Conservation (phyloP, 495 filamentous ascomycete genomes). For the Trichoderma reesei region DNA sequence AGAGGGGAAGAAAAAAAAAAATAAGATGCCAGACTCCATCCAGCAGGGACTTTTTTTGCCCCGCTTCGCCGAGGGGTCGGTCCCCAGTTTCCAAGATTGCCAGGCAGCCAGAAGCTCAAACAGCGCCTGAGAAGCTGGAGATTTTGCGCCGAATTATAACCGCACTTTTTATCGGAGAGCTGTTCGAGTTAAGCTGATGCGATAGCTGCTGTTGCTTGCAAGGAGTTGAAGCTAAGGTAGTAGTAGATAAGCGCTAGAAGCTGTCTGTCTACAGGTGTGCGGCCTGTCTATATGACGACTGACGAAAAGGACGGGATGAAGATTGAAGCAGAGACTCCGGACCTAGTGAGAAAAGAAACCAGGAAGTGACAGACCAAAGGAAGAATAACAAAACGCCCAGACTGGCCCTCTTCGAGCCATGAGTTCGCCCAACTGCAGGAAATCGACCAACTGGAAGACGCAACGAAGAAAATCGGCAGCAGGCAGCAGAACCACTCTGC, state of each 20-base stretch:
- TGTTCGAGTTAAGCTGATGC: background rate
- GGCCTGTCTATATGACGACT: background rate
- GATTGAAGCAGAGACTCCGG: background rate
- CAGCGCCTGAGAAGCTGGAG: background rate
- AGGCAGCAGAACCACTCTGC: background rate
- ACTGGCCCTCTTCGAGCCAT: too few species aligned
- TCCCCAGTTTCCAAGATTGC: background rate
- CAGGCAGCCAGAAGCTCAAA: too few species aligned
- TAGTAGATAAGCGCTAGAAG: background rate
- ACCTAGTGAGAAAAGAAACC: background rate
- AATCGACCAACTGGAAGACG: too few species aligned
- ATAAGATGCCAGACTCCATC: background rate
- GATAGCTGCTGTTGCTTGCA: background rate
- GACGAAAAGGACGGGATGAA: background rate
- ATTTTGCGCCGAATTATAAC: background rate
- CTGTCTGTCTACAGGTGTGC: background rate
- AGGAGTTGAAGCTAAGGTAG: background rate
- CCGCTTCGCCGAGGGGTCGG: constrained; percentile 7
- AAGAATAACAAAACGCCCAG: too few species aligned
- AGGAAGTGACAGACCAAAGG: background rate
- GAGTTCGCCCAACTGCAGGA: too few species aligned
- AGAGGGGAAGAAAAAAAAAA: constrained; percentile 7
- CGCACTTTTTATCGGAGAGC: background rate
- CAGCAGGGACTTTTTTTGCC: background rate
- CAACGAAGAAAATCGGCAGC: too few species aligned